Conservation (phyloP, 2,329 filamentous ascomycete genomes). For the Graphilbum ipis-grandicollis region DNA sequence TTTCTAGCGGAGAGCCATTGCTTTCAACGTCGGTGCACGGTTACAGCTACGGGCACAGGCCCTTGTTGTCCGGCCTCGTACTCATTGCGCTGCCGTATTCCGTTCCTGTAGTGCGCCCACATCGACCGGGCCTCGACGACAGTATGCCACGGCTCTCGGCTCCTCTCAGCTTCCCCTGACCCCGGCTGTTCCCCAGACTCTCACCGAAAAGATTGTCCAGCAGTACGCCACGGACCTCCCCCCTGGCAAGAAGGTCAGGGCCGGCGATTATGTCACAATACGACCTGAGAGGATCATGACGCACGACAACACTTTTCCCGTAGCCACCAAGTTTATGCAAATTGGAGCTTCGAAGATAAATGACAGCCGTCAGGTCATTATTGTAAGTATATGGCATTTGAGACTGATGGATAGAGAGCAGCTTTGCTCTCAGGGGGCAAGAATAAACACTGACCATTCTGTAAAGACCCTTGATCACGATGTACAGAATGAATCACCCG, state of each 20-base stretch:
- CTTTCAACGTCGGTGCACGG: no score
- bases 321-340: slow-evolving; percentile 58
- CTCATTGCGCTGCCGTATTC: no score
- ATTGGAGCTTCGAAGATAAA: slow-evolving; percentile 63
- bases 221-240: slow-evolving; percentile 59
- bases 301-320: slow-evolving; percentile 40
- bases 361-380: slow-evolving; percentile 56
- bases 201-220: slow-evolving; percentile 90
- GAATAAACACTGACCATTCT: no score
- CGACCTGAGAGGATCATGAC: slow-evolving; percentile 63
- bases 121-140: no score
- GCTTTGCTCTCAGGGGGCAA: no score
- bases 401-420: no score
- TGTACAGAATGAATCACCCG: slow-evolving; percentile 63
- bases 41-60: no score
- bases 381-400: slow-evolving; percentile 15
- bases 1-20: no score
- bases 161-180: no score
- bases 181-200: slow-evolving; percentile 44
- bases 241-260: slow-evolving; percentile 54
- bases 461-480: slow-evolving; percentile 79
- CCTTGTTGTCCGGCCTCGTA: no score
- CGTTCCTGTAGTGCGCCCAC: no score
- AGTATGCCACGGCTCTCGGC: no score
- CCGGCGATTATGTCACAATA: slow-evolving; percentile 62